These are phyloP conservation scores for Rutstroemia sp. DNA, from an alignment of 2,329 filamentous ascomycete species.

Conservation along the genomic window DNA sequence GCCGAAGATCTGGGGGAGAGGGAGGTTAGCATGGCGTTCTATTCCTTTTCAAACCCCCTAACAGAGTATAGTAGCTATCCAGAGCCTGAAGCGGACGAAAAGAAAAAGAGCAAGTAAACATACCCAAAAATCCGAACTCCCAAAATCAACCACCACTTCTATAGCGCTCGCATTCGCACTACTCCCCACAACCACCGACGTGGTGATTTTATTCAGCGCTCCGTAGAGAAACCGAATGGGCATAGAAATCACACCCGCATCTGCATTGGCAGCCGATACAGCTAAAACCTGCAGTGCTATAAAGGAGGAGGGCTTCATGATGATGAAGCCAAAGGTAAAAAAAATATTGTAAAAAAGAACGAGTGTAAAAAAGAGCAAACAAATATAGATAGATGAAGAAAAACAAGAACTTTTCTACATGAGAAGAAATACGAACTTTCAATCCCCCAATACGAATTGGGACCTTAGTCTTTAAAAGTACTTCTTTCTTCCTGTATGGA, in stretches of 20 bases:
- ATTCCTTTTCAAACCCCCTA: too few species aligned
- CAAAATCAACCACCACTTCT: conserved; percentile 6
- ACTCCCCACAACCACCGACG: neutral
- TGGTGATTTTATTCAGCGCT: neutral
- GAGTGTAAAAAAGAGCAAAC: neutral
- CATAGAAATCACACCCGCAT: neutral
- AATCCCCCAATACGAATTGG: too few species aligned
- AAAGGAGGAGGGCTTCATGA: neutral
- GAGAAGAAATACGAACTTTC: too few species aligned
- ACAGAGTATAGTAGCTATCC: too few species aligned
- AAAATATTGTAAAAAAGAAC: neutral
- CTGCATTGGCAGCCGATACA: neutral
- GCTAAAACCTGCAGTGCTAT: neutral
- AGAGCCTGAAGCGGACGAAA: neutral
- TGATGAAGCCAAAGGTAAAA: neutral
- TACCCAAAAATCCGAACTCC: conserved; percentile 8
- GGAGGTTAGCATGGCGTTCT: too few species aligned
- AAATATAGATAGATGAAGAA: neutral
- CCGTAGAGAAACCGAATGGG: neutral
- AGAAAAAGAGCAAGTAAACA: neutral
- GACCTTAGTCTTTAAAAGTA: too few species aligned
- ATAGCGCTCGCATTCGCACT: neutral
- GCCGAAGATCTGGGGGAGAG: conserved; percentile 1
- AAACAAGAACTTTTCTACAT: neutral
- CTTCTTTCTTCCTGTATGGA: too few species aligned